These are phyloP conservation scores for Verticillium klebahnii DNA, from an alignment of 2,329 filamentous ascomycete genomes.

Conservation along the genomic window DNA sequence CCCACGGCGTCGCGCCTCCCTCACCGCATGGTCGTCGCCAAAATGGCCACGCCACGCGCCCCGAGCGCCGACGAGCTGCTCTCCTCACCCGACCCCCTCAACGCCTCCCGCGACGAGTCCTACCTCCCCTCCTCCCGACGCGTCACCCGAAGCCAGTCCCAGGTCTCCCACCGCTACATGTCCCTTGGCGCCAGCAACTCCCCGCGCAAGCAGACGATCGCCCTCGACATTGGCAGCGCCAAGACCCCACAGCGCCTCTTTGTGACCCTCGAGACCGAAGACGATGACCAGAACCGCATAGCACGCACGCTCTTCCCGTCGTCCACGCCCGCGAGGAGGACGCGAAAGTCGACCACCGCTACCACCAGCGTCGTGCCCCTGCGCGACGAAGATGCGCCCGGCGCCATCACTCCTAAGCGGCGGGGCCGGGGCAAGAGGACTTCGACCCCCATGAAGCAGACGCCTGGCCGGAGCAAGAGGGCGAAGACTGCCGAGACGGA, in stretches of 20 bases:
- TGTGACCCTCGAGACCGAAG: slow-evolving; percentile 49
- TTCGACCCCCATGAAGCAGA: slow-evolving; percentile 36
- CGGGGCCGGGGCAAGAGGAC: slow-evolving; percentile 43
- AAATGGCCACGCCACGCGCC: slow-evolving; percentile 24
- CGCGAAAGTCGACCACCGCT: slow-evolving; percentile 10
- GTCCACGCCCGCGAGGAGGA: slow-evolving; percentile 30
- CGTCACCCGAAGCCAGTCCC: slow-evolving; percentile 36
- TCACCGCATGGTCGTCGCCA: slow-evolving; percentile 16
- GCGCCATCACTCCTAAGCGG: slow-evolving; percentile 32
- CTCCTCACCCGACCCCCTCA: slow-evolving; percentile 49
- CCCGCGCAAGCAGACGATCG: slow-evolving; percentile 52
- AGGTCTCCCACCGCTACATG: slow-evolving; percentile 31
- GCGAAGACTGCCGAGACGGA: slow-evolving; percentile 21
- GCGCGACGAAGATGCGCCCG: slow-evolving; percentile 36
- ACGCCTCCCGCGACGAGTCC: slow-evolving; percentile 29
- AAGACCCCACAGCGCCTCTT: slow-evolving; percentile 45
- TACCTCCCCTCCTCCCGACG: slow-evolving; percentile 26
- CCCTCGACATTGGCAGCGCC: slow-evolving; percentile 49
- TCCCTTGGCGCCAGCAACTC: slow-evolving; percentile 31
- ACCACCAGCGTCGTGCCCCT: slow-evolving; percentile 50
- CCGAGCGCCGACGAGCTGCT: slow-evolving; percentile 33
- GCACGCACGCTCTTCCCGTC: slow-evolving; percentile 40
- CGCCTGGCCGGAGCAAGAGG: slow-evolving; percentile 25
- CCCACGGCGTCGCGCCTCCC: neutral
- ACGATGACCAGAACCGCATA: slow-evolving; percentile 12